Evolutionary conservation across 805 yeast genomes (phyloP).

Genomic region (Kuraishia floccosa): DNA sequence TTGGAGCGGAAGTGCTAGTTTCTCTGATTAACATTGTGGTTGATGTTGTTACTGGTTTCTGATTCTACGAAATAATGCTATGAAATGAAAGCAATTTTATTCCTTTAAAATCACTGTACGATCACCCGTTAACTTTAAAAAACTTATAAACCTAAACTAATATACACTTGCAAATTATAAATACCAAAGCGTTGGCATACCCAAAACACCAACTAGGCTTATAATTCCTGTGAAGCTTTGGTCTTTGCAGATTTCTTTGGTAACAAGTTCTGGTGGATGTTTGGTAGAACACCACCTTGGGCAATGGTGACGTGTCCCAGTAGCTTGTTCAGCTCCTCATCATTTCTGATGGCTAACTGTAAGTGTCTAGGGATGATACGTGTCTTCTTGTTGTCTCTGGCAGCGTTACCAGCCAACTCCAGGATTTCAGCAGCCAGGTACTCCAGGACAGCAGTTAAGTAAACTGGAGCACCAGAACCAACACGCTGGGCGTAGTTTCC

Average conservation of each 20-base stretch:
- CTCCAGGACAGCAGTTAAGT: constrained; percentile 93
- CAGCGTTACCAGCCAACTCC: constrained; percentile 98
- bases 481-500: constrained; percentile 98
- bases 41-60: constrained; percentile 15
- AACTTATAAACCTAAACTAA: neutral
- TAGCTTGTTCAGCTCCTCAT: constrained; percentile 90
- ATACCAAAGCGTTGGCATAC: neutral
- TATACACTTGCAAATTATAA: neutral
- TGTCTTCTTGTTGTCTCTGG: constrained; percentile 97
- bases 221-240: constrained; percentile 50
- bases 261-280: constrained; percentile 87
- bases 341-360: constrained; percentile 95
- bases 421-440: constrained; percentile 96
- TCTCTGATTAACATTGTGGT: constrained; percentile 55
- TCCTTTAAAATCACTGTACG: too few relatives aligned
- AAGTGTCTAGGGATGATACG: constrained; percentile 98
- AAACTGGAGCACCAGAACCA: constrained; percentile 99
- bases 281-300: constrained; percentile 97
- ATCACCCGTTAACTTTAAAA: neutral
- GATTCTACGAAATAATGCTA: too few relatives aligned
- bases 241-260: constrained; percentile 45
- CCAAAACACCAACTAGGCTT: constrained; percentile 11
- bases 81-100: neutral
- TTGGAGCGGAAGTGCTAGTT: constrained; percentile 86
- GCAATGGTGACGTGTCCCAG: constrained; percentile 94